Base-by-base conservation (phyloP, 495 filamentous ascomycete genomes). In the Hypoxylon rickii region DNA sequence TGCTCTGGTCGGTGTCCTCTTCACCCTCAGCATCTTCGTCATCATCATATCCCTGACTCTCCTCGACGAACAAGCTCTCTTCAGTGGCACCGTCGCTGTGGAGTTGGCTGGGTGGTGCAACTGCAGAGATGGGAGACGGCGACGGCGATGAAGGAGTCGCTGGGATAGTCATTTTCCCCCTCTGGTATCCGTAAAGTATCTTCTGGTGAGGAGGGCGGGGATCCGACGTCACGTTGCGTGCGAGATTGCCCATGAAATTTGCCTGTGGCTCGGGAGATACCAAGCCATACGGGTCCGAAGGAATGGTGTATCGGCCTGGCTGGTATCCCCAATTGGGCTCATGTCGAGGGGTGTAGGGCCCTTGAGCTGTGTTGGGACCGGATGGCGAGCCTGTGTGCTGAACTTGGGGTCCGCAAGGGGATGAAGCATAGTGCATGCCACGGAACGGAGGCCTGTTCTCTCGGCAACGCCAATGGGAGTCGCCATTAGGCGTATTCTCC, bases 41-140 rank as follows among this genome's bases (percentile, higher is more conserved):
- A 15, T 41, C 1, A 19, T 21, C 7, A 3, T 26, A 12, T n/a
- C 8, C n/a, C 13, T 7, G 17, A 21, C 22, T 15, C 0, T 48
- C 37, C 24, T 37, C n/a, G 2, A 48, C 44, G 11, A 48, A 55
- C 1, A 55, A 36, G 5, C n/a, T n/a, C 11, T 47, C 44, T 19
- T 55, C 42, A 3, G 19, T 12, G 2, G 52, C 36, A 15, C 17
- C 26, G 10, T 19, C 11, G 11, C n/a, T 32, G 10, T 4, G 11
- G 24, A n/a, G 1, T 24, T 5, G 42, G 13, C 16, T 45, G 7
- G 26, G 15, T 1, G 24, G 24, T 6, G 29, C 18, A 2, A 19
- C 31, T 15, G 21, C 24, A 17, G 44, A 12, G 0, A 8, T 11
- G 7, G 44, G 21, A 3, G 44, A 22, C 7, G 44, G n/a, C 19